A percentile compares a stretch with the other conserved stretches of the same genome.
Conservation (phyloP, 2,329 filamentous ascomycete species). For the Fragosphaeria purpurea region DNA sequence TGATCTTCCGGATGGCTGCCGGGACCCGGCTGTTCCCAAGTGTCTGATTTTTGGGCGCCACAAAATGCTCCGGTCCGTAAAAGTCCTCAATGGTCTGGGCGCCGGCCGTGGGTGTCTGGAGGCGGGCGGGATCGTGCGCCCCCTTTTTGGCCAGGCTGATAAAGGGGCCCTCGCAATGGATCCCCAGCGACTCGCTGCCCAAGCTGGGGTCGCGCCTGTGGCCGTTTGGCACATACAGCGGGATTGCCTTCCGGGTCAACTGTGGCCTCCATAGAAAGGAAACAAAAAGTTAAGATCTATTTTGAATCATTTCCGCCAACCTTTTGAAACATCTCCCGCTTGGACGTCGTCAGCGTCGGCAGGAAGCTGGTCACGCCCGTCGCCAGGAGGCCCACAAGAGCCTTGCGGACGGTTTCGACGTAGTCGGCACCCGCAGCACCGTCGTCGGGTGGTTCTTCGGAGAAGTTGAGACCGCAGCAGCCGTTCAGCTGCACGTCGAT, state of each 20-base stretch:
- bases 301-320: too few relatives aligned
- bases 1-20: slow-evolving; percentile 59
- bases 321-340: slow-evolving; percentile 58
- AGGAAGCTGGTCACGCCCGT: slow-evolving; percentile 80
- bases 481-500: slow-evolving; percentile 84
- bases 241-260: slow-evolving; percentile 33
- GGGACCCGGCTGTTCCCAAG: slow-evolving; percentile 20
- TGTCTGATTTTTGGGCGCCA: slow-evolving; percentile 25
- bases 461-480: slow-evolving; percentile 80
- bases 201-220: slow-evolving; percentile 29
- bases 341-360: slow-evolving; percentile 70
- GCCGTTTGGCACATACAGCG: neutral
- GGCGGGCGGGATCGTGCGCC: slow-evolving; percentile 41
- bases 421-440: slow-evolving; percentile 43
- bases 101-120: neutral
- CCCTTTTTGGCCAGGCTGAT: slow-evolving; percentile 69
- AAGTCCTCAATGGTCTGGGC: slow-evolving; percentile 48
- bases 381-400: slow-evolving; percentile 59
- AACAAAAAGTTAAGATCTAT: too few relatives aligned
- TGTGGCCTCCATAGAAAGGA: too few relatives aligned
- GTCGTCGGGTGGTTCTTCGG: slow-evolving; percentile 48
- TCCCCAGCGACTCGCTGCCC: slow-evolving; percentile 62
- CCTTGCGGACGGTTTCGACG: slow-evolving; percentile 54
- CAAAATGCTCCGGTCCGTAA: slow-evolving; percentile 55
- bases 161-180: slow-evolving; percentile 45